These are phyloP conservation scores for Trametes maxima DNA, from an alignment of 768 basidiomycete genomes.

Conservation along the genomic window DNA sequence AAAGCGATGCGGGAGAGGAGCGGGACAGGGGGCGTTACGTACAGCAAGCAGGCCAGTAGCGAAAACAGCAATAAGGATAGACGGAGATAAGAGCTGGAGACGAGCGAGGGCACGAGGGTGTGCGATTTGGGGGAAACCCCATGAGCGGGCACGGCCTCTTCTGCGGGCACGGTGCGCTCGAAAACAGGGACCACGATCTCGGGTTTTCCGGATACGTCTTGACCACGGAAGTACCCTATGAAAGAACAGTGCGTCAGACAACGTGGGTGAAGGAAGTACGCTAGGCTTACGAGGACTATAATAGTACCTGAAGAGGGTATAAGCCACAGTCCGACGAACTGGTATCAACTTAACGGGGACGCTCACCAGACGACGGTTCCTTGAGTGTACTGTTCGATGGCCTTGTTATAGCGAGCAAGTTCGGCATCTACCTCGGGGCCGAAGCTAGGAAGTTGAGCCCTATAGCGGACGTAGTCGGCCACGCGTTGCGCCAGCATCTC, in stretches of 20 bases:
- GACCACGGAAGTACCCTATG: slow-evolving; percentile 23
- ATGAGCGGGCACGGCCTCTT: not conserved
- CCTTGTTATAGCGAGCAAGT: slow-evolving; percentile 36
- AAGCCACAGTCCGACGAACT: not conserved
- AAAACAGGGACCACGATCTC: slow-evolving; percentile 20
- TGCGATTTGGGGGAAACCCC: not conserved
- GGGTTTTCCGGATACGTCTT: slow-evolving; percentile 13
- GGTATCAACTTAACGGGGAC: too few species aligned
- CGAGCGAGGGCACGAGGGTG: not conserved
- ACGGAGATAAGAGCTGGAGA: not conserved
- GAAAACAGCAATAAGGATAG: slow-evolving; percentile 3
- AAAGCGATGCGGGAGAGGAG: not conserved
- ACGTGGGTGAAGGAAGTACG: not conserved
- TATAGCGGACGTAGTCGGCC: slow-evolving; percentile 36
- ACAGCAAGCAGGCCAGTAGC: slow-evolving; percentile 3
- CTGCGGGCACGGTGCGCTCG: slow-evolving; percentile 2
- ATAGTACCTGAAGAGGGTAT: slow-evolving; percentile 32
- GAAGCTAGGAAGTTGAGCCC: slow-evolving; percentile 39
- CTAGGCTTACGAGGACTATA: slow-evolving; percentile 40
- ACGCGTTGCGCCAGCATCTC: slow-evolving; percentile 41
- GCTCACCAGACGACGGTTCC: slow-evolving; percentile 40
- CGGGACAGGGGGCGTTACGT: not conserved
- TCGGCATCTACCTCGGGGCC: slow-evolving; percentile 39
- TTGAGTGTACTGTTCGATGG: slow-evolving; percentile 42
- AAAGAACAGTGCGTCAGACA: not conserved